Conservation (phyloP, 129 eudicot genomes). For the Deinandra increscens region DNA sequence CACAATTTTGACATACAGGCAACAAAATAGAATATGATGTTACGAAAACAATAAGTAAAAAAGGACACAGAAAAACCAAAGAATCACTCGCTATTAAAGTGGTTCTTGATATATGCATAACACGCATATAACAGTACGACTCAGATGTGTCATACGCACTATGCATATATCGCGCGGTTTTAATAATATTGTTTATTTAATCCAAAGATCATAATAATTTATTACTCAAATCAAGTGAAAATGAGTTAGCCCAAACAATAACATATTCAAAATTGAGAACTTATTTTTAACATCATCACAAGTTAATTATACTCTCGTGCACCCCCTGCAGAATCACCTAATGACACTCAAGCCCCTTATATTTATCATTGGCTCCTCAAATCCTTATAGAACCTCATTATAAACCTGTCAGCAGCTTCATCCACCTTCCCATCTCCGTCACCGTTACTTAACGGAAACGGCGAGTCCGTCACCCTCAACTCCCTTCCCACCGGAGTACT, state of each 20-base stretch:
- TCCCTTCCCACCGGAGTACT: constrained; percentile 60
- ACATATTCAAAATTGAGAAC: background rate
- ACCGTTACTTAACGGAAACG: constrained; percentile 46
- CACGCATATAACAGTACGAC: no score
- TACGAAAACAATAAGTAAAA: no score
- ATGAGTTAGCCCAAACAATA: background rate
- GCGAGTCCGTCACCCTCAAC: constrained; percentile 78
- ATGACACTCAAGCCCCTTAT: constrained; percentile 10
- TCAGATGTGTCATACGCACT: no score
- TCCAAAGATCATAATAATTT: background rate
- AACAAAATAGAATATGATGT: no score
- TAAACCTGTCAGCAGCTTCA: constrained; percentile 69
- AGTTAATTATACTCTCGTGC: constrained; percentile 11
- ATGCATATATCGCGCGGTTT: no score
- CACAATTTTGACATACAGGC: no score
- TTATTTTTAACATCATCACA: background rate
- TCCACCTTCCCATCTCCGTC: constrained; percentile 49
- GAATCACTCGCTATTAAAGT: no score
- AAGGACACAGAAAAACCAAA: no score
- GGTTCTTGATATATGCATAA: background rate
- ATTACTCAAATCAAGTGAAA: no score
- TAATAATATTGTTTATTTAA: background rate
- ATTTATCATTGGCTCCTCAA: constrained; percentile 44
- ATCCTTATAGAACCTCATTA: constrained; percentile 49
- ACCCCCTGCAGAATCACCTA: constrained; percentile 19